Percentiles rank a stretch among this genome's conserved stretches.
These are phyloP conservation scores for Fraxinus sp. DNA, from an alignment of 305 asterid species.

Conservation along the genomic window DNA sequence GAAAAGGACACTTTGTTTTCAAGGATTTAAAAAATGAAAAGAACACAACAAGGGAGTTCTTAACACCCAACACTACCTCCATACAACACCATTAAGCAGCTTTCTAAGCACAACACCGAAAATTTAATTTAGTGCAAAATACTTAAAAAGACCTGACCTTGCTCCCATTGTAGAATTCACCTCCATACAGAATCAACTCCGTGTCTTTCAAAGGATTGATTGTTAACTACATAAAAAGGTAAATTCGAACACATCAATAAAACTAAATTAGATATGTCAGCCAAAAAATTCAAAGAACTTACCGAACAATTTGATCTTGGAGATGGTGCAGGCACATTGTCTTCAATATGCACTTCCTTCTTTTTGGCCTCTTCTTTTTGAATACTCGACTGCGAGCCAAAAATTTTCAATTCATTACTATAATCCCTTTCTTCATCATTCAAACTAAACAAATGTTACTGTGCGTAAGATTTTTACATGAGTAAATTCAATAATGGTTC, in stretches of 20 bases:
- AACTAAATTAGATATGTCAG: neutral
- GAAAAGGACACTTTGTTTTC: neutral
- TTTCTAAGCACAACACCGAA: conserved; percentile 10
- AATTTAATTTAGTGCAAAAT: neutral
- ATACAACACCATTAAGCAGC: neutral
- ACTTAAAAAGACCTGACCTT: conserved; percentile 48
- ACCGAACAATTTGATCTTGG: conserved; percentile 98
- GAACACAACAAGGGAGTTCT: neutral
- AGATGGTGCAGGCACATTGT: conserved; percentile 87
- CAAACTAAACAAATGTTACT: neutral
- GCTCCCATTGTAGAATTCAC: conserved; percentile 95
- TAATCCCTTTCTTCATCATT: neutral
- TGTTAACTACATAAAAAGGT: conserved; percentile 48
- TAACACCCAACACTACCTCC: neutral
- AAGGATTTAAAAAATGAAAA: neutral
- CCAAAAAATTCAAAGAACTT: neutral
- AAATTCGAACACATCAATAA: neutral
- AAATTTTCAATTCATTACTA: neutral
- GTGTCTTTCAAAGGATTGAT: conserved; percentile 89
- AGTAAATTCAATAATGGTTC: neutral
- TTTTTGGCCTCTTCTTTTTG: conserved; percentile 95
- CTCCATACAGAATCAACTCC: conserved; percentile 81
- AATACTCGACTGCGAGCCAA: conserved; percentile 46
- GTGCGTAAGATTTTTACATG: neutral
- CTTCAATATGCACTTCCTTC: conserved; percentile 90